A percentile compares a stretch with the other conserved stretches of the same genome.
Evolutionary conservation across 169 alveolate genomes (phyloP).

Genomic region (Plasmodium chabaudi): DNA sequence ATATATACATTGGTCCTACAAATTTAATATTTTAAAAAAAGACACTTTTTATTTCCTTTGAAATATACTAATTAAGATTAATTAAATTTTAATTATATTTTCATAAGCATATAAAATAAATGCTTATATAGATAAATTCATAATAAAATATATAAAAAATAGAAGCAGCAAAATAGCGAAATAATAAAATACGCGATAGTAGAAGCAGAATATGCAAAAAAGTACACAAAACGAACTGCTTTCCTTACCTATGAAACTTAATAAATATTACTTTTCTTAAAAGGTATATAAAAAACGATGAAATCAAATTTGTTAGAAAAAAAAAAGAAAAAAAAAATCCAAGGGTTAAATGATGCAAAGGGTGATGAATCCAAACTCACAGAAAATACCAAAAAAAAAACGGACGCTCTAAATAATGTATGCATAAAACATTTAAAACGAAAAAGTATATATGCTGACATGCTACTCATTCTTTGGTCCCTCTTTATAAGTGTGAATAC

Average conservation of each 20-base stretch:
- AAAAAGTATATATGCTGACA: background rate
- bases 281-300: conserved; percentile 2
- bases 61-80: too few relatives aligned
- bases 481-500: background rate
- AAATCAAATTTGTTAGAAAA: conserved; percentile 44
- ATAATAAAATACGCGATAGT: background rate
- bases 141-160: background rate
- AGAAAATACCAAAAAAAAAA: conserved; percentile 25
- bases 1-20: too few relatives aligned
- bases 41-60: too few relatives aligned
- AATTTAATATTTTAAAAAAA: too few relatives aligned
- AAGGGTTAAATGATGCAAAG: conserved; percentile 6
- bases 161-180: background rate
- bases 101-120: too few relatives aligned
- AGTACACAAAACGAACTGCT: too few relatives aligned
- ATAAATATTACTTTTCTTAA: background rate
- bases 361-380: conserved; percentile 16
- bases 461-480: background rate
- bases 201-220: background rate
- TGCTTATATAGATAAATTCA: background rate
- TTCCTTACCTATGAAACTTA: background rate
- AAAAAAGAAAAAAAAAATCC: conserved; percentile 52
- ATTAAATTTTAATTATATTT: too few relatives aligned
- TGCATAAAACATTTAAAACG: background rate
- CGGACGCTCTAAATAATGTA: conserved; percentile 24